Evolutionary conservation across 2,329 filamentous ascomycete genomes (phyloP).

Genomic region (Colletotrichum brevisporum): DNA sequence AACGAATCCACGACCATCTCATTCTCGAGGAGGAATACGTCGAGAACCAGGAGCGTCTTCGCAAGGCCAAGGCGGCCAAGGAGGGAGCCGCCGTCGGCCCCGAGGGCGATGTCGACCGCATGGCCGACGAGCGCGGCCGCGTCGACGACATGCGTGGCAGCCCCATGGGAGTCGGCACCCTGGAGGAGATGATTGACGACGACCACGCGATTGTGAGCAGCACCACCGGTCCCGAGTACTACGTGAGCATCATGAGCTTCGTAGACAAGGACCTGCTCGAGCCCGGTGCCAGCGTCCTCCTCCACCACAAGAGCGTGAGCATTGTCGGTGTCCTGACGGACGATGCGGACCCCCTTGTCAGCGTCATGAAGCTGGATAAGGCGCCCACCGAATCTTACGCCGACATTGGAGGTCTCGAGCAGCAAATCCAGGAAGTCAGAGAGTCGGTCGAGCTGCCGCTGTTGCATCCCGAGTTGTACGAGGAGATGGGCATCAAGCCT

Average conservation of each 20-base stretch:
- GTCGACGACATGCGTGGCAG: constrained; percentile 99
- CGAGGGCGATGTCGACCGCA: constrained; percentile 82
- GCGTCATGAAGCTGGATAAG: constrained; percentile 99
- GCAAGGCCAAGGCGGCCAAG: constrained; percentile 89
- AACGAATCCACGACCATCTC: constrained; percentile 97
- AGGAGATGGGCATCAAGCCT: constrained; percentile 99
- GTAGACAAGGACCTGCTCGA: constrained; percentile 99
- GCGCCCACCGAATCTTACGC: constrained; percentile 98
- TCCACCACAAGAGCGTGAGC: constrained; percentile 98
- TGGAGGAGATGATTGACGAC: constrained; percentile 99
- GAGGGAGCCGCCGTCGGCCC: constrained; percentile 77
- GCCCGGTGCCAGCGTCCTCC: constrained; percentile 92
- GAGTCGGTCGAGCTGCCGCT: constrained; percentile 97
- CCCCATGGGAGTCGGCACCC: constrained; percentile 97
- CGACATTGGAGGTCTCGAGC: constrained; percentile 95
- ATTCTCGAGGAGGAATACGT: constrained; percentile 98
- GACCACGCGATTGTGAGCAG: constrained; percentile 99
- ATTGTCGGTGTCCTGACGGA: constrained; percentile 98
- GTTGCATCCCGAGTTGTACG: constrained; percentile 95
- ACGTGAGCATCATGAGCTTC: constrained; percentile 99
- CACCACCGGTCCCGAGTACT: constrained; percentile 97
- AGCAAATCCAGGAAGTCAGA: constrained; percentile 96
- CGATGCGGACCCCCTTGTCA: constrained; percentile 94
- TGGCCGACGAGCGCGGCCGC: constrained; percentile 93
- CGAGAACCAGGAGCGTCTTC: constrained; percentile 96